These are phyloP conservation scores for Ceratocystis cacaofunesta DNA, from an alignment of 2,329 filamentous ascomycete genomes.

Conservation along the genomic window DNA sequence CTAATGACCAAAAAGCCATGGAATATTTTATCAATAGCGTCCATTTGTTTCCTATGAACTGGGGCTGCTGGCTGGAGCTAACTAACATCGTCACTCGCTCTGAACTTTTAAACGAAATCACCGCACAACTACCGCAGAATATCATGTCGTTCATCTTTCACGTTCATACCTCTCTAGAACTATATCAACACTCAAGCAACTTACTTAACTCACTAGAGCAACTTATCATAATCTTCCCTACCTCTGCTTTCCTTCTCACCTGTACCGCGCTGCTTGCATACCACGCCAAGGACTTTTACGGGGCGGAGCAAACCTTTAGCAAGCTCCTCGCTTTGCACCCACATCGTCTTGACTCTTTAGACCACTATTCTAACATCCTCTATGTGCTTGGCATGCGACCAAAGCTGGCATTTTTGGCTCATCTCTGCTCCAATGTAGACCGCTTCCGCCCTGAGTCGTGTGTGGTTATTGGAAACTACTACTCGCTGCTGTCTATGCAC, in stretches of 20 bases:
- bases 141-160: slow-evolving; percentile 92
- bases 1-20: slow-evolving; percentile 74
- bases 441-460: slow-evolving; percentile 95
- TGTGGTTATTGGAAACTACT: slow-evolving; percentile 94
- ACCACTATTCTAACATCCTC: slow-evolving; percentile 94
- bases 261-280: slow-evolving; percentile 80
- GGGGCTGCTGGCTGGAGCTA: slow-evolving; percentile 93
- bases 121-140: slow-evolving; percentile 65
- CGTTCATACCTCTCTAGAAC: slow-evolving; percentile 75
- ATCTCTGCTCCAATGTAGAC: slow-evolving; percentile 79
- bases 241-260: slow-evolving; percentile 76
- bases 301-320: slow-evolving; percentile 54
- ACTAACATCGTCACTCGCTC: slow-evolving; percentile 62
- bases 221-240: slow-evolving; percentile 71
- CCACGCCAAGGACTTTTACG: slow-evolving; percentile 68
- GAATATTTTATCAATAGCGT: slow-evolving; percentile 80
- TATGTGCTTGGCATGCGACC: slow-evolving; percentile 82
- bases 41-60: slow-evolving; percentile 84
- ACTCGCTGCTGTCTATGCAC: slow-evolving; percentile 82
- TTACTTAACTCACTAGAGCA: slow-evolving; percentile 63
- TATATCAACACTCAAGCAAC: slow-evolving; percentile 69
- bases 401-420: slow-evolving; percentile 82
- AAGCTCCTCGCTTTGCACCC: slow-evolving; percentile 63
- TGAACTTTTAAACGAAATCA: slow-evolving; percentile 67
- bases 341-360: slow-evolving; percentile 69